A percentile compares a stretch with the other conserved stretches of the same genome.
Conservation (phyloP, 1,284 basidiomycete species). For the Sanghuangporus weigelae region DNA sequence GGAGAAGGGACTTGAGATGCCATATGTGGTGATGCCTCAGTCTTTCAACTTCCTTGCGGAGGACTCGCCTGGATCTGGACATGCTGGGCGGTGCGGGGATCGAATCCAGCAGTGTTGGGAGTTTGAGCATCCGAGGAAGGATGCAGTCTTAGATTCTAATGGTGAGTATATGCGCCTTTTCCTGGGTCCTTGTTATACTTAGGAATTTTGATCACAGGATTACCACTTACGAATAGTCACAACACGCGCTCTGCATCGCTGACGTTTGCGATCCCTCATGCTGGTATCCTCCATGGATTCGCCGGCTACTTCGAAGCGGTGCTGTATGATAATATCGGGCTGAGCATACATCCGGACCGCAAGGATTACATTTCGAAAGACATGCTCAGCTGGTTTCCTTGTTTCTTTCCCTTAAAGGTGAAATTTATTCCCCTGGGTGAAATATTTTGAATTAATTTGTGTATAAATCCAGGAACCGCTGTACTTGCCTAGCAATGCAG, state of each 20-base stretch:
- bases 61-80: constrained; percentile 46
- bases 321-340: constrained; percentile 81
- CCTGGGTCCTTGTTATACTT: background rate
- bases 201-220: constrained; percentile 38
- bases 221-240: constrained; percentile 84
- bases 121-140: constrained; percentile 88
- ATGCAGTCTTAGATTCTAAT: constrained; percentile 66
- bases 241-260: constrained; percentile 78
- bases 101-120: constrained; percentile 96
- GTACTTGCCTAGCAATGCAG: constrained; percentile 88
- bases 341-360: constrained; percentile 92
- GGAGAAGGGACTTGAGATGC: constrained; percentile 76
- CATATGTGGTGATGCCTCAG: constrained; percentile 98
- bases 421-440: constrained; percentile 20
- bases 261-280: constrained; percentile 91
- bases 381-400: constrained; percentile 99
- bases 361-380: constrained; percentile 82
- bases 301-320: constrained; percentile 98
- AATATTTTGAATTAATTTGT: background rate
- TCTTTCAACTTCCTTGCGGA: constrained; percentile 86
- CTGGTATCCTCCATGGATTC: constrained; percentile 93
- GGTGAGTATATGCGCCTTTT: constrained; percentile 41
- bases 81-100: constrained; percentile 65
- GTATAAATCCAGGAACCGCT: constrained; percentile 71
- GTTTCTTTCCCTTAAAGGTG: constrained; percentile 92